Evolutionary conservation across 2,329 filamentous ascomycete genomes (phyloP).

Genomic region (Aspergillus nomiae): DNA sequence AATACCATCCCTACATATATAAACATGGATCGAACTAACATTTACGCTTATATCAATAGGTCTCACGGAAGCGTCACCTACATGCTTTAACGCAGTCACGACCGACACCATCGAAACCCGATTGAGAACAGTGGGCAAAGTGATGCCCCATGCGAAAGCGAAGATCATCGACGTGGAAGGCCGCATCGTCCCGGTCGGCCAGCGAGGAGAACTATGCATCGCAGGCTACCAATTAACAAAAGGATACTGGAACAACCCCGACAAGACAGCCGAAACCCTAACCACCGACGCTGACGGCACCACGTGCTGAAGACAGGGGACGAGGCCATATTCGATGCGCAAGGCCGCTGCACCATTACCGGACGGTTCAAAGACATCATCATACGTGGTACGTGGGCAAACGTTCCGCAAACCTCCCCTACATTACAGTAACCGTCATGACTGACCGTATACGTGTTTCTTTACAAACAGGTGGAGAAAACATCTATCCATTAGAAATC

Average conservation of each 20-base stretch:
- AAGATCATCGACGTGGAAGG: slow-evolving; percentile 73
- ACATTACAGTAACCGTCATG: background rate
- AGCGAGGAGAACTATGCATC: slow-evolving; percentile 73
- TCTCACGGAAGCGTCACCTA: slow-evolving; percentile 76
- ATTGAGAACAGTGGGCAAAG: slow-evolving; percentile 71
- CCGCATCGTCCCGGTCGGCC: slow-evolving; percentile 66
- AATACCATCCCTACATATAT: background rate
- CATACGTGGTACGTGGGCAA: slow-evolving; percentile 58
- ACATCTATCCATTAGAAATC: slow-evolving; percentile 73
- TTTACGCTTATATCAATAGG: slow-evolving; percentile 33
- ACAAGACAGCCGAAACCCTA: slow-evolving; percentile 73
- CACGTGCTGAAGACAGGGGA: slow-evolving; percentile 67
- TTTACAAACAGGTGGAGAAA: slow-evolving; percentile 61
- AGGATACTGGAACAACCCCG: slow-evolving; percentile 66
- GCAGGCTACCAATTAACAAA: slow-evolving; percentile 72
- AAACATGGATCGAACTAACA: background rate
- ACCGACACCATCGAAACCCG: slow-evolving; percentile 68
- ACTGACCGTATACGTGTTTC: background rate
- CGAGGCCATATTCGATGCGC: slow-evolving; percentile 53
- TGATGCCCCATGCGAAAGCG: slow-evolving; percentile 74
- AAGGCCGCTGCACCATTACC: slow-evolving; percentile 72
- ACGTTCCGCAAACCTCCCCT: background rate
- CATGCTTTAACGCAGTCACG: slow-evolving; percentile 78
- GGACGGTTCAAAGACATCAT: slow-evolving; percentile 80
- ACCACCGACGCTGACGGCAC: slow-evolving; percentile 61